Evolutionary conservation across 2,329 filamentous ascomycete species (phyloP).

Genomic region (Esteya vermicola): DNA sequence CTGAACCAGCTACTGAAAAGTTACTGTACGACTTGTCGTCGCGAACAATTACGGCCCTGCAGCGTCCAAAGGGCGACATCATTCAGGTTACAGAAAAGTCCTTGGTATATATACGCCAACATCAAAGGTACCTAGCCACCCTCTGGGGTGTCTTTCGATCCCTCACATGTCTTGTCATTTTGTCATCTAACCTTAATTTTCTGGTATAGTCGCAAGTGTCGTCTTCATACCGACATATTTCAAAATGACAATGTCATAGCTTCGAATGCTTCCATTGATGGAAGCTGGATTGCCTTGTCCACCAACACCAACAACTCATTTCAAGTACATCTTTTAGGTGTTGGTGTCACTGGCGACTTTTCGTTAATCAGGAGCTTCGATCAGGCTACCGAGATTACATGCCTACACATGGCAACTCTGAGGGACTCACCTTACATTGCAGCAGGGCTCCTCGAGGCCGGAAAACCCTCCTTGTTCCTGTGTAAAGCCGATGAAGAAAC

Average conservation of each 20-base stretch:
- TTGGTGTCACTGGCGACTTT: too few relatives aligned
- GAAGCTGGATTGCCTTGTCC: conserved; percentile 26
- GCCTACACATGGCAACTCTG: conserved; percentile 22
- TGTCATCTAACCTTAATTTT: too few relatives aligned
- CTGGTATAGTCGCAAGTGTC: too few relatives aligned
- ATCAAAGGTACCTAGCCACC: conserved; percentile 18
- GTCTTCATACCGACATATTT: conserved; percentile 1
- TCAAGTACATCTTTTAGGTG: conserved; percentile 13
- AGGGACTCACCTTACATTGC: conserved; percentile 15
- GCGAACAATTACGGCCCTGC: conserved; percentile 33
- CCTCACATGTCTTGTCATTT: too few relatives aligned
- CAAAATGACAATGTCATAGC: conserved; percentile 11
- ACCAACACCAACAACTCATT: conserved; percentile 20
- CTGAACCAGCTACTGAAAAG: conserved; percentile 24
- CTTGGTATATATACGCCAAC: conserved; percentile 23
- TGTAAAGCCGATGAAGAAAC: conserved; percentile 10
- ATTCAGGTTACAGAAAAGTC: conserved; percentile 40
- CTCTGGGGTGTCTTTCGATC: too few relatives aligned
- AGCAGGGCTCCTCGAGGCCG: conserved; percentile 20
- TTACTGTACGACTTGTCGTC: conserved; percentile 36
- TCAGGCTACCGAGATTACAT: conserved; percentile 33
- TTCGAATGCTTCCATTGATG: conserved; percentile 27
- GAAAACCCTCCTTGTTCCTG: conserved; percentile 19
- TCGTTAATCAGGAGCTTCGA: conserved; percentile 18
- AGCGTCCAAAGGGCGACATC: conserved; percentile 21